Evolutionary conservation across 2,329 filamentous ascomycete genomes (phyloP).

Genomic region (Colletotrichum sp.): DNA sequence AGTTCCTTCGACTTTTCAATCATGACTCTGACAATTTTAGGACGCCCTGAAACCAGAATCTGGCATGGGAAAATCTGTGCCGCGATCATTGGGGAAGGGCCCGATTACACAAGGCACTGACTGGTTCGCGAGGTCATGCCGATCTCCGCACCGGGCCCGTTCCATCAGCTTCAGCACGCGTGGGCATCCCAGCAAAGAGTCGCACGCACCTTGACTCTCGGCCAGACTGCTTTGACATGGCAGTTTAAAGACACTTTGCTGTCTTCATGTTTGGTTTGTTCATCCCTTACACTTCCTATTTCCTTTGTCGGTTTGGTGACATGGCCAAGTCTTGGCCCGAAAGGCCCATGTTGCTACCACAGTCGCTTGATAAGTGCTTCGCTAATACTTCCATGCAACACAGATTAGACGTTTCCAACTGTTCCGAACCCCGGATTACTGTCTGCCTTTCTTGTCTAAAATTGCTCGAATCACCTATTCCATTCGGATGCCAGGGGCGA

Average conservation of each 20-base stretch:
- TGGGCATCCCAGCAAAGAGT: not conserved
- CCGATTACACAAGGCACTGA: not conserved
- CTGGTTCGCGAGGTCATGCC: not conserved
- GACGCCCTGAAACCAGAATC: not conserved
- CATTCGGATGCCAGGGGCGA: not conserved
- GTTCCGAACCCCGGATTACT: not conserved
- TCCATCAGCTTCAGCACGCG: not conserved
- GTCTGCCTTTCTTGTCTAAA: not conserved
- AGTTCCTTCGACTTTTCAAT: not conserved
- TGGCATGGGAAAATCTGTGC: not conserved
- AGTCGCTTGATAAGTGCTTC: not conserved
- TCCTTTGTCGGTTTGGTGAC: not conserved
- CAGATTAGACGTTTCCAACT: not conserved
- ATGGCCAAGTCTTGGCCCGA: not conserved
- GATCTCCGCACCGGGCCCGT: not conserved
- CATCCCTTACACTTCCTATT: not conserved
- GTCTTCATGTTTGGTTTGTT: not conserved
- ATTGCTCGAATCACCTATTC: not conserved
- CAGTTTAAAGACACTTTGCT: not conserved
- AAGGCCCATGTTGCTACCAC: not conserved
- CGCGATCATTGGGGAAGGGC: not conserved
- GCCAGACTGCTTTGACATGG: not conserved
- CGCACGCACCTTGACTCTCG: not conserved
- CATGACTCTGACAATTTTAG: not conserved
- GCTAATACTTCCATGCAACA: not conserved